Conservation (phyloP, 2,329 filamentous ascomycete species). For the Phyllosticta citriasiana region DNA sequence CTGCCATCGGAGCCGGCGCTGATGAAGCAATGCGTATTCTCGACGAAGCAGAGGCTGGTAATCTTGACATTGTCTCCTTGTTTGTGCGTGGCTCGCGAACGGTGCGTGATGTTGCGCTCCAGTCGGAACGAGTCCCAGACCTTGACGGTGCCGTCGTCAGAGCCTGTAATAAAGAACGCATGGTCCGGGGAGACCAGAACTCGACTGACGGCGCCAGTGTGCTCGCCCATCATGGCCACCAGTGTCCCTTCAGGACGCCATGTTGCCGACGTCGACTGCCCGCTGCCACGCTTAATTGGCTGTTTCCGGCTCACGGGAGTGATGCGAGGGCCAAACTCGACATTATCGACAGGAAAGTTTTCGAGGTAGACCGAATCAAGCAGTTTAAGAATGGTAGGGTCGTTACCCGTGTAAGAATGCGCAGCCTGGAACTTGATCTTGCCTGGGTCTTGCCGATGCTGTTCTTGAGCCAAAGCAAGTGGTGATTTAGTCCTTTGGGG, state of each 20-base stretch:
- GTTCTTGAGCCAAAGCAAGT: conserved; percentile 20
- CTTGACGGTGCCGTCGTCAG: conserved; percentile 82
- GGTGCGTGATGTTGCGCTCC: conserved; percentile 82
- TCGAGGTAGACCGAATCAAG: conserved; percentile 75
- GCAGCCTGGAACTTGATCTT: conserved; percentile 47
- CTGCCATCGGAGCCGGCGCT: conserved; percentile 85
- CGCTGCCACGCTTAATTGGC: conserved; percentile 44
- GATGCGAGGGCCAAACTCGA: conserved; percentile 70
- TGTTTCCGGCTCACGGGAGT: conserved; percentile 50
- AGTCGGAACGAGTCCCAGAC: conserved; percentile 87
- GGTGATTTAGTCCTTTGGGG: conserved; percentile 19
- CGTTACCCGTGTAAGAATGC: conserved; percentile 78
- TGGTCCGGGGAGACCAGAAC: conserved; percentile 82
- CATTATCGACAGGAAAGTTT: conserved; percentile 49
- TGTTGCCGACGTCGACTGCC: conserved; percentile 44
- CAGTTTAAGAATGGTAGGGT: conserved; percentile 51
- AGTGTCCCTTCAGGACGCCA: conserved; percentile 82
- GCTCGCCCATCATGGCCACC: conserved; percentile 82
- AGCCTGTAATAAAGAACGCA: conserved; percentile 85
- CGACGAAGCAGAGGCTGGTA: conserved; percentile 77
- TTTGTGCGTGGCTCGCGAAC: conserved; percentile 75
- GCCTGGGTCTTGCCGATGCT: conserved; percentile 22
- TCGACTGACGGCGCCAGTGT: conserved; percentile 70
- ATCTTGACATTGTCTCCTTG: conserved; percentile 61
- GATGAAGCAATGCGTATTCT: conserved; percentile 87